A percentile compares a stretch with the other conserved stretches of the same genome.
Evolutionary conservation across 352 stramenopile genomes (phyloP).

Genomic region (Globisporangium splendens): DNA sequence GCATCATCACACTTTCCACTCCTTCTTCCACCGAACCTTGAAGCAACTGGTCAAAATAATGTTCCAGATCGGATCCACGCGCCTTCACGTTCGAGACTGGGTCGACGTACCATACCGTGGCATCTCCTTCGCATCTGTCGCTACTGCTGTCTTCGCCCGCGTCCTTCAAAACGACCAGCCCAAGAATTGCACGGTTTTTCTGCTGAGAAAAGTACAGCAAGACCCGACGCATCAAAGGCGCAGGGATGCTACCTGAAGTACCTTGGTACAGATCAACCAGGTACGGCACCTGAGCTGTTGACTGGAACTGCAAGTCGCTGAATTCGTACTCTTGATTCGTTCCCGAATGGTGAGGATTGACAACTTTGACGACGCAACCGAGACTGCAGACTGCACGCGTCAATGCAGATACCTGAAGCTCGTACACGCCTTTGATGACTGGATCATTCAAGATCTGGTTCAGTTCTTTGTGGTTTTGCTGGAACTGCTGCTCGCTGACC

Average conservation of each 20-base stretch:
- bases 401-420: constrained; percentile 89
- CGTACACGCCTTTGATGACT: constrained; percentile 89
- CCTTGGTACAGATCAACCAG: constrained; percentile 35
- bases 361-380: constrained; percentile 80
- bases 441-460: constrained; percentile 78
- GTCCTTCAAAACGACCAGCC: constrained; percentile 45
- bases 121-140: constrained; percentile 35
- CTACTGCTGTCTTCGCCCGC: constrained; percentile 20
- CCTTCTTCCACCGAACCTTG: constrained; percentile 24
- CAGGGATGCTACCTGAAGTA: constrained; percentile 7
- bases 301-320: constrained; percentile 70
- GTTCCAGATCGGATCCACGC: constrained; percentile 42
- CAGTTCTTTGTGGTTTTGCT: constrained; percentile 73
- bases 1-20: constrained; percentile 32
- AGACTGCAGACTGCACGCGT: constrained; percentile 90
- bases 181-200: constrained; percentile 57
- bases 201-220: constrained; percentile 73
- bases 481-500: constrained; percentile 70
- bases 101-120: constrained; percentile 66
- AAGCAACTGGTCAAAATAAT: constrained; percentile 52
- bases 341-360: constrained; percentile 41
- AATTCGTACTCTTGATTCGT: constrained; percentile 57
- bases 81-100: constrained; percentile 55
- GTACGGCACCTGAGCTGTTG: constrained; percentile 60
- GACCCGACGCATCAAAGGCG: constrained; percentile 40